Evolutionary conservation across 768 basidiomycete species (phyloP), one percentile per base, ranked within the genome.

Genomic region (Pisolithus orientalis): DNA sequence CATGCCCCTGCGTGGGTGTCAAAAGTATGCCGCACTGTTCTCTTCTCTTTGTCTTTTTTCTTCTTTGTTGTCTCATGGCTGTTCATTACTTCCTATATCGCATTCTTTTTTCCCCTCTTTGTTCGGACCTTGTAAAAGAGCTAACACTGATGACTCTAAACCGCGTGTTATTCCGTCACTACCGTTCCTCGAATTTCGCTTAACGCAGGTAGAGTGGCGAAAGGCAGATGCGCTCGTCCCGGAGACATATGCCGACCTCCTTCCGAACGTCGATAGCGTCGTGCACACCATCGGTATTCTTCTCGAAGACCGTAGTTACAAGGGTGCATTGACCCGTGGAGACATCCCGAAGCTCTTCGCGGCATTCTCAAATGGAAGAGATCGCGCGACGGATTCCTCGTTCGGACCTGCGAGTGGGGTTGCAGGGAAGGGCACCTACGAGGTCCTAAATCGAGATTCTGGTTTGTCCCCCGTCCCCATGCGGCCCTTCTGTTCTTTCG

Each of bases 201-300:
- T 48, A 24, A 24, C 47, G 44, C 68, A 93, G 89, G 90, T 98
- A 17, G 79, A 86, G 58, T 99, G 95, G 94, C 80, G 84, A 63
- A 75, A 75, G 57, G 96, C 84, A 27, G 83, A 90, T 53, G 94
- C 94, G 7, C 80, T 95, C 49, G 70, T 80, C 32, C 92, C 93
- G 0, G 72, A 81, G 53, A 76, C 83, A 11, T 94, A 93, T 69
- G 73, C 76, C 8, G 72, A 82, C 50, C 71, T 94, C 21, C 75
- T 97, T 45, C 75, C 82, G 0, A 69, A 74, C 24, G 81, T 78
- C 25, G 79, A 80, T 24, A 91, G 87, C 1, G 86, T 98, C 28
- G 92, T 99, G 37, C 94, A 97, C 66, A 95, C 96, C 1, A 76
- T 98, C 17, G 96, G 96, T 43, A 90, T 86, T 9, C 80, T 99